Evolutionary conservation across 2,329 filamentous ascomycete genomes (phyloP).

Genomic region (Alternaria hordeiaustralica): DNA sequence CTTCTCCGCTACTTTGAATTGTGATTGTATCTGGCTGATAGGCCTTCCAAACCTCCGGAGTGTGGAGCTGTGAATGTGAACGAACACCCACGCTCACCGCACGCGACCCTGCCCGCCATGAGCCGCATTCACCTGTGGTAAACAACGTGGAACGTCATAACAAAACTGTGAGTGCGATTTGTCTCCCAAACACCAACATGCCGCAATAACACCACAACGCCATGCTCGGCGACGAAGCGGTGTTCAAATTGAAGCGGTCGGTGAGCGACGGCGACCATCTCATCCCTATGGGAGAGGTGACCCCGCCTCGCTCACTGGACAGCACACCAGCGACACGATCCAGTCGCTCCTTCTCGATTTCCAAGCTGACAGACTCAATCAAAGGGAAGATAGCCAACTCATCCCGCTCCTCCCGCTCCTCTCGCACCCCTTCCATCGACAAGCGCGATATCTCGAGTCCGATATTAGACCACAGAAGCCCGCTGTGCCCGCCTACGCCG

Average conservation of each 20-base stretch:
- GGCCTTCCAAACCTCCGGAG: slow-evolving; percentile 6
- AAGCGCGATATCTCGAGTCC: slow-evolving; percentile 37
- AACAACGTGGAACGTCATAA: slow-evolving; percentile 20
- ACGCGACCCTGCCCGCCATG: slow-evolving; percentile 31
- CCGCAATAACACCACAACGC: slow-evolving; percentile 9
- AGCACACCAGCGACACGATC: slow-evolving; percentile 12
- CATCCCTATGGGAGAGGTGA: slow-evolving; percentile 19
- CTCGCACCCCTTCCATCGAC: slow-evolving; percentile 23
- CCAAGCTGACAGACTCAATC: slow-evolving; percentile 36
- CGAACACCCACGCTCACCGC: slow-evolving; percentile 21
- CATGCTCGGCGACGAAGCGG: slow-evolving; percentile 26
- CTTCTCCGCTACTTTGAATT: background rate
- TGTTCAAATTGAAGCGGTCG: slow-evolving; percentile 34
- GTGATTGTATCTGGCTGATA: slow-evolving; percentile 11
- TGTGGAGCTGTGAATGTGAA: slow-evolving; percentile 25
- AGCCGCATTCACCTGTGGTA: slow-evolving; percentile 32
- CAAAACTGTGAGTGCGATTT: slow-evolving; percentile 30
- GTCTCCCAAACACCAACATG: slow-evolving; percentile 12
- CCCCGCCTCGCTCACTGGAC: slow-evolving; percentile 19
- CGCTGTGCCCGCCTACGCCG: slow-evolving; percentile 22
- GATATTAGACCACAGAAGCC: slow-evolving; percentile 24
- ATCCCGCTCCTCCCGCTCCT: slow-evolving; percentile 18
- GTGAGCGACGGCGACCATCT: slow-evolving; percentile 30
- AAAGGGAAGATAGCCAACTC: slow-evolving; percentile 27
- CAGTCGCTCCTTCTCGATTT: slow-evolving; percentile 34